Evolutionary conservation across 2,329 filamentous ascomycete genomes (phyloP), one percentile per base, ranked within the genome.

Genomic region (Ophiocordyceps australis): DNA sequence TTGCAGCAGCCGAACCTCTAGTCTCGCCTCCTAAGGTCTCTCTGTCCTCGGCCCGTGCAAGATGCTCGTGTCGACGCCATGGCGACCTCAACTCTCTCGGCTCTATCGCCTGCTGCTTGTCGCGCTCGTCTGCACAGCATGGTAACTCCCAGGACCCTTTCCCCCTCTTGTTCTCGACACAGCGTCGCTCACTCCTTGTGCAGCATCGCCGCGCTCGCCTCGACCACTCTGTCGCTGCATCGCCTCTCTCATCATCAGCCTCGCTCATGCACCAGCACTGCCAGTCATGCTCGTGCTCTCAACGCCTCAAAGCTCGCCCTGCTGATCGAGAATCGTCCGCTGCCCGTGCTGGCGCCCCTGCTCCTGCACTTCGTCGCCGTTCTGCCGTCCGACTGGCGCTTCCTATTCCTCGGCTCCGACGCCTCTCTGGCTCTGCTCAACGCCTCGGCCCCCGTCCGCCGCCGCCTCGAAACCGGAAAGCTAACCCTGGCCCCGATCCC

Each of bases 331-430:
- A 49, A 53, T 10, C 51, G 58, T 5, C 50, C 54, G 3, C 36
- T 62, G 10, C 50, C 59, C 10, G 55, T 59, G 35, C 54, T 65
- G 4, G 56, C 55, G 1, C 58, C 61, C 3, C 53, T 58, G 30
- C 47, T 64, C 15, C 43, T 63, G 21, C 59, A 65, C 43, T 62
- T 64, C 54, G 55, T 60, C 18, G 45, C 54, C 4, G 57, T 64
- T 14, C 55, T 63, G 2, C 61, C 61, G 3, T 54, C 57, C 6
- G 62, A 66, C 37, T 67, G 62, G 62, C 55, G 54, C 23, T 63
- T 65, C 39, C 38, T 60, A 32, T 63, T 65, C 38, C 50, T 65
- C 33, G 61, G 62, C 26, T 57, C 60, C 17, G 49, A 54, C 18
- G 43, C 54, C 35, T 65, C 59, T 27, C 51, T 60, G 14, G 43